Conservation (phyloP, 2,329 filamentous ascomycete species). For the Trichoderma semiorbis region DNA sequence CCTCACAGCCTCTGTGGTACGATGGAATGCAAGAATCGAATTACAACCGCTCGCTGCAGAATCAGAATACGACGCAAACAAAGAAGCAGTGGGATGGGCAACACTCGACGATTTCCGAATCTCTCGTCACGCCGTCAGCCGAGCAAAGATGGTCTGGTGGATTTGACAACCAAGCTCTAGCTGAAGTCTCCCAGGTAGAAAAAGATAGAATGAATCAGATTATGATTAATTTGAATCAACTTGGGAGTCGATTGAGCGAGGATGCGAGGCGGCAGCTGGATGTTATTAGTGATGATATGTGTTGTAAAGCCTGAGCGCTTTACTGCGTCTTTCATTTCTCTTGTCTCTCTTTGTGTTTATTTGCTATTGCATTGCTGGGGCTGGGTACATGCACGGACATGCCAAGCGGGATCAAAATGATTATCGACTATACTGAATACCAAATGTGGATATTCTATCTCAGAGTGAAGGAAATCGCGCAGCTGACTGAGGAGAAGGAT, state of each 20-base stretch:
- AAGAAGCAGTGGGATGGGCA: not conserved
- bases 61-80: not conserved
- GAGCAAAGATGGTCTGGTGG: not conserved
- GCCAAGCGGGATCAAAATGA: not conserved
- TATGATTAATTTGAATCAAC: not conserved
- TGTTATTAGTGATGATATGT: not conserved
- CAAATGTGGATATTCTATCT: too few species aligned
- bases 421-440: not conserved
- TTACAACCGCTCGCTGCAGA: not conserved
- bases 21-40: not conserved
- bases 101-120: not conserved
- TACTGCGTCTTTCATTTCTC: not conserved
- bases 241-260: not conserved
- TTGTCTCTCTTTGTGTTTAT: not conserved
- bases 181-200: not conserved
- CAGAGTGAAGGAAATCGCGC: not conserved
- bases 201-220: not conserved
- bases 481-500: not conserved
- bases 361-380: not conserved
- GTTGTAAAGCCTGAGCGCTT: not conserved
- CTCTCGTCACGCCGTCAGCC: not conserved
- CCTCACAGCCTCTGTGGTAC: not conserved
- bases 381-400: not conserved
- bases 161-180: not conserved
- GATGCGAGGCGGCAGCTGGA: not conserved